Evolutionary conservation across 78 protist species (phyloP).

Genomic region (Dictyostelium purpureum): DNA sequence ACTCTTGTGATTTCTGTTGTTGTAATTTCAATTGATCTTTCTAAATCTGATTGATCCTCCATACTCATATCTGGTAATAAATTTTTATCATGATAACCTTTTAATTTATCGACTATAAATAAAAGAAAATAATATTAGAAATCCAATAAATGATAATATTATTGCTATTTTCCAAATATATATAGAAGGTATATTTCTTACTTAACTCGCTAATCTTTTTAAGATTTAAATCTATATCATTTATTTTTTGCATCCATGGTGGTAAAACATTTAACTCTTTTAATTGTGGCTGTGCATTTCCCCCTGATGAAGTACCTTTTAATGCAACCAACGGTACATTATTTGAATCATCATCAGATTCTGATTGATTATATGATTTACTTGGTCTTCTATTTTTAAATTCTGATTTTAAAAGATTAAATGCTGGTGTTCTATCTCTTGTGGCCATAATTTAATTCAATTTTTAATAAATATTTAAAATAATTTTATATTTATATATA

Average conservation of each 20-base stretch:
- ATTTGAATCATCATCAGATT: neutral
- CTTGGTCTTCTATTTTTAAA: constrained; percentile 36
- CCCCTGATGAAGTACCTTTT: neutral
- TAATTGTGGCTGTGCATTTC: neutral
- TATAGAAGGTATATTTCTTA: neutral
- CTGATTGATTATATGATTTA: neutral
- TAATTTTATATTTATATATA: too few relatives aligned
- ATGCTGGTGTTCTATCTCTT: constrained; percentile 49
- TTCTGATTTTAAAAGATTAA: constrained; percentile 8
- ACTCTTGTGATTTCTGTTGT: constrained; percentile 49
- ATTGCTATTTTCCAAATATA: neutral
- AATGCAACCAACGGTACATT: neutral
- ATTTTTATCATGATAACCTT: constrained; percentile 2
- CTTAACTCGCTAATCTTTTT: neutral
- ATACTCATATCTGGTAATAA: constrained; percentile 22
- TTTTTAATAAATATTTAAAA: too few relatives aligned
- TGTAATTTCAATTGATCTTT: constrained; percentile 23
- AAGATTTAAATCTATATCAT: constrained; percentile 28
- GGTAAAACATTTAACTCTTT: constrained; percentile 3
- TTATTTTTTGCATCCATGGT: constrained; percentile 24
- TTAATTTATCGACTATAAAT: constrained; percentile 27
- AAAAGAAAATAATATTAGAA: neutral
- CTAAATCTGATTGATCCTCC: constrained; percentile 5
- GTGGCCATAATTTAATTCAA: constrained; percentile 24
- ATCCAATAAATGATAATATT: neutral